phyloP scores from a whole-genome alignment of 805 yeast genomes.

The Kazachstania africana region DNA sequence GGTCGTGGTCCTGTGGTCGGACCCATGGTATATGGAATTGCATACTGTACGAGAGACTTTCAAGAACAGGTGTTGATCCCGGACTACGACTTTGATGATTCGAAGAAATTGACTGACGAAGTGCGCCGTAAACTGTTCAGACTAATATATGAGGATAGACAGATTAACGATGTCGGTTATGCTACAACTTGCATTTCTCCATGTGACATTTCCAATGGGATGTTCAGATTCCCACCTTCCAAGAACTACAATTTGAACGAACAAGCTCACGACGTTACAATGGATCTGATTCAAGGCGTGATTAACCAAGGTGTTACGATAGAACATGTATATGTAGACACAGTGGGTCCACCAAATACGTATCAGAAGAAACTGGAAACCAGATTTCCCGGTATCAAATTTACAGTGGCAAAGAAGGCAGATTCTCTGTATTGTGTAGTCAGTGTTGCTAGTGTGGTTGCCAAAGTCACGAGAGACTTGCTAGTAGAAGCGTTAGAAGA shows the following conservation, averaged over 20 bases:
- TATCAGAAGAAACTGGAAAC: conserved; percentile 66
- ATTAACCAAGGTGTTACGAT: conserved; percentile 51
- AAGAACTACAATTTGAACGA: conserved; percentile 62
- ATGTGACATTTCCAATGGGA: conserved; percentile 74
- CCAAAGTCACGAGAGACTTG: conserved; percentile 88
- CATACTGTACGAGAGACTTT: conserved; percentile 56
- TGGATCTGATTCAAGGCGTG: conserved; percentile 58
- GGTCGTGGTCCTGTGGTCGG: conserved; percentile 98
- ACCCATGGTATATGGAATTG: conserved; percentile 92
- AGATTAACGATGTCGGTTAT: conserved; percentile 62
- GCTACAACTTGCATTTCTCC: conserved; percentile 79
- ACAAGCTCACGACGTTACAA: conserved; percentile 94
- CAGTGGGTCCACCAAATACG: conserved; percentile 88
- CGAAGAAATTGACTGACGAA: conserved; percentile 71
- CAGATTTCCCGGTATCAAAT: conserved; percentile 55
- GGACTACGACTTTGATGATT: conserved; percentile 80
- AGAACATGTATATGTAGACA: conserved; percentile 74
- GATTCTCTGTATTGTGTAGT: conserved; percentile 88
- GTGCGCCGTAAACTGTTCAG: conserved; percentile 53
- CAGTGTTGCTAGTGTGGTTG: conserved; percentile 89
- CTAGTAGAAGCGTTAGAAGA: conserved; percentile 18
- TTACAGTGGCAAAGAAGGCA: conserved; percentile 89
- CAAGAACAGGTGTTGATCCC: conserved; percentile 35
- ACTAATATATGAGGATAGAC: conserved; percentile 42
- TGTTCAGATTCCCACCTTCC: conserved; percentile 55